Percentiles rank a stretch among this genome's conserved stretches.
Conservation (phyloP, 768 basidiomycete genomes). For the Macrocybe gigantea region DNA sequence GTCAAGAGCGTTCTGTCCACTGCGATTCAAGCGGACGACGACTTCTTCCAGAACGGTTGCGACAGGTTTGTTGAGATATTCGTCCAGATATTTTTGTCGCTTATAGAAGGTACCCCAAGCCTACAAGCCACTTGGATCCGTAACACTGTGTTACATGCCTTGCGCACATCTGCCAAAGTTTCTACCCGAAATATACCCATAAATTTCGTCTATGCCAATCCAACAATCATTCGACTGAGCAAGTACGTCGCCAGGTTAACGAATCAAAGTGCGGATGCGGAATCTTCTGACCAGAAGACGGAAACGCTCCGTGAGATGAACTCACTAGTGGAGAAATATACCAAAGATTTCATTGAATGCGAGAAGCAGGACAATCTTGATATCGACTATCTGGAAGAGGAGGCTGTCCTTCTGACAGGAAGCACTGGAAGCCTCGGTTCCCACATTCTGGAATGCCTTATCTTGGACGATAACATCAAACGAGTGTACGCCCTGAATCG, state of each 20-base stretch:
- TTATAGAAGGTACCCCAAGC: slow-evolving; percentile 14
- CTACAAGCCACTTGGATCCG: slow-evolving; percentile 35
- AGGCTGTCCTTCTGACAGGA: slow-evolving; percentile 29
- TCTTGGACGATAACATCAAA: slow-evolving; percentile 16
- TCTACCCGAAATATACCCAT: slow-evolving; percentile 15
- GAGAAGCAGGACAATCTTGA: slow-evolving; percentile 18
- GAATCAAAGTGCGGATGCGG: background rate
- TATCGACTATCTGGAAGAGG: slow-evolving; percentile 22
- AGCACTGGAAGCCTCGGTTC: slow-evolving; percentile 32
- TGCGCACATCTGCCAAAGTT: slow-evolving; percentile 16
- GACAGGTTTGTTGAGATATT: slow-evolving; percentile 22
- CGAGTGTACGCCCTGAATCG: slow-evolving; percentile 32
- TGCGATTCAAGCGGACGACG: slow-evolving; percentile 18
- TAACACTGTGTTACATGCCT: slow-evolving; percentile 27
- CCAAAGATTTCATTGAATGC: slow-evolving; percentile 7
- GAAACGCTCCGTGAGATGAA: slow-evolving; percentile 12
- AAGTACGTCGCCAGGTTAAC: slow-evolving; percentile 1
- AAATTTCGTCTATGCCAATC: slow-evolving; percentile 30
- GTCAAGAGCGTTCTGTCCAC: slow-evolving; percentile 26
- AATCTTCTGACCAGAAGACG: background rate
- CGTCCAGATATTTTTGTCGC: background rate
- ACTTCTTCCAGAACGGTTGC: slow-evolving; percentile 34
- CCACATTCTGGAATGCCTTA: slow-evolving; percentile 19
- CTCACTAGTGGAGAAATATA: slow-evolving; percentile 18
- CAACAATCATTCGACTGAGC: slow-evolving; percentile 20